phyloP scores from a whole-genome alignment of 73 alveolate genomes.

The Paramecium primaurelia region DNA sequence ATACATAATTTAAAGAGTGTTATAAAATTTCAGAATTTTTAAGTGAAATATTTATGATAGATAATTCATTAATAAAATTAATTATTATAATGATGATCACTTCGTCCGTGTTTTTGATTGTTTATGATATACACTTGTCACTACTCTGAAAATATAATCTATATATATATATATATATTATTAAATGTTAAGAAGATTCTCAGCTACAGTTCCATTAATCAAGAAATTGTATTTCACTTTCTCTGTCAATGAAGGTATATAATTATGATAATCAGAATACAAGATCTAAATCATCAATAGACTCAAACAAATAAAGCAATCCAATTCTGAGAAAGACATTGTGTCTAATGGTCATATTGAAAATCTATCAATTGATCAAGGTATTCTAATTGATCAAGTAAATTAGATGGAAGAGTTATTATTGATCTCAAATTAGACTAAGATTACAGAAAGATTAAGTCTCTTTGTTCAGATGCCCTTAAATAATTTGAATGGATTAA shows the following conservation, averaged over 20 bases:
- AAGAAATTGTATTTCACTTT: background rate
- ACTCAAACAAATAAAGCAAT: background rate
- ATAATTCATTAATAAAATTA: background rate
- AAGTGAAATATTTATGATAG: background rate
- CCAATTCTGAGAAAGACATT: background rate
- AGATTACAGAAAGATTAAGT: constrained; percentile 78
- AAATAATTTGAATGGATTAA: constrained; percentile 76
- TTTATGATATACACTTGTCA: constrained; percentile 44
- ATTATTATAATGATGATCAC: background rate
- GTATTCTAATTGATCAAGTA: background rate
- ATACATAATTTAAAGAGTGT: background rate
- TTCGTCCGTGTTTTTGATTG: constrained; percentile 47
- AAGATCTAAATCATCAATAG: background rate
- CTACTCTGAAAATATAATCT: constrained; percentile 23
- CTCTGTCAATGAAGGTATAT: background rate
- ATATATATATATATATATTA: background rate
- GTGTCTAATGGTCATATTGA: background rate
- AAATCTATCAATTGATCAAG: background rate
- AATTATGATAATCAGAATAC: background rate
- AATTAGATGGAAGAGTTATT: constrained; percentile 46
- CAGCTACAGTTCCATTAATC: background rate
- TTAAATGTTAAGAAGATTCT: constrained; percentile 7
- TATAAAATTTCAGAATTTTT: background rate
- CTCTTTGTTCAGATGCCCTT: constrained; percentile 63
- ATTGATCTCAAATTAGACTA: constrained; percentile 73